Conservation (phyloP, 192 early-diverging fungal genomes). For the Helicostylum pulchrum region DNA sequence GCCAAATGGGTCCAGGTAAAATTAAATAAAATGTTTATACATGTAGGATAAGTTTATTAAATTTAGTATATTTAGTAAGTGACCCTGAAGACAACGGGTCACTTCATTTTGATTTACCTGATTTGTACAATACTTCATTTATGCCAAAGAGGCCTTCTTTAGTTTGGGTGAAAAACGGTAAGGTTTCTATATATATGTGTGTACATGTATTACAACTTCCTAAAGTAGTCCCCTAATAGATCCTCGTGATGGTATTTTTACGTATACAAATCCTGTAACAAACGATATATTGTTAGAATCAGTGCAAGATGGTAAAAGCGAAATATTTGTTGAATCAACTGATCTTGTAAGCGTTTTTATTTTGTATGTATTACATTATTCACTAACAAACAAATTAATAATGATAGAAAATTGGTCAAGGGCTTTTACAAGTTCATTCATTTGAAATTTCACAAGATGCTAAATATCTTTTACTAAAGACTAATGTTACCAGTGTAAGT, state of each 20-base stretch:
- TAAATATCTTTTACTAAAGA: slow-evolving; percentile 72
- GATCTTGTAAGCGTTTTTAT: slow-evolving; percentile 13
- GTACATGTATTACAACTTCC: slow-evolving; percentile 9
- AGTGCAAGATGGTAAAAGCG: slow-evolving; percentile 14
- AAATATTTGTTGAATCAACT: slow-evolving; percentile 26
- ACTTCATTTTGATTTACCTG: slow-evolving; percentile 22
- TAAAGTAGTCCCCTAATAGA: slow-evolving; percentile 8
- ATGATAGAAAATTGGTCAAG: slow-evolving; percentile 7
- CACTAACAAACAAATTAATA: background rate
- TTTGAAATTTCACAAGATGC: slow-evolving; percentile 76
- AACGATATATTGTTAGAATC: slow-evolving; percentile 22
- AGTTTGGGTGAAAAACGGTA: slow-evolving; percentile 26
- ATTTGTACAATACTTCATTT: slow-evolving; percentile 23
- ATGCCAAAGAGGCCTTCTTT: slow-evolving; percentile 16
- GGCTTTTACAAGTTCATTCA: slow-evolving; percentile 27
- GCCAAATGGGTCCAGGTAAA: slow-evolving; percentile 18
- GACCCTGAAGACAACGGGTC: slow-evolving; percentile 10
- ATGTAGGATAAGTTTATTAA: background rate
- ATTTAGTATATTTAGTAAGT: background rate
- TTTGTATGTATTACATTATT: background rate
- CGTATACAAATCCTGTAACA: slow-evolving; percentile 18
- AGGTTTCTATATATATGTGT: slow-evolving; percentile 2
- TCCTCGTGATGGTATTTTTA: slow-evolving; percentile 23
- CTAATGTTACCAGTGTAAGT: slow-evolving; percentile 56
- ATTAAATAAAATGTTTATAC: background rate